Evolutionary conservation across 2,329 filamentous ascomycete species (phyloP).

Genomic region (Fusarium annulatum): DNA sequence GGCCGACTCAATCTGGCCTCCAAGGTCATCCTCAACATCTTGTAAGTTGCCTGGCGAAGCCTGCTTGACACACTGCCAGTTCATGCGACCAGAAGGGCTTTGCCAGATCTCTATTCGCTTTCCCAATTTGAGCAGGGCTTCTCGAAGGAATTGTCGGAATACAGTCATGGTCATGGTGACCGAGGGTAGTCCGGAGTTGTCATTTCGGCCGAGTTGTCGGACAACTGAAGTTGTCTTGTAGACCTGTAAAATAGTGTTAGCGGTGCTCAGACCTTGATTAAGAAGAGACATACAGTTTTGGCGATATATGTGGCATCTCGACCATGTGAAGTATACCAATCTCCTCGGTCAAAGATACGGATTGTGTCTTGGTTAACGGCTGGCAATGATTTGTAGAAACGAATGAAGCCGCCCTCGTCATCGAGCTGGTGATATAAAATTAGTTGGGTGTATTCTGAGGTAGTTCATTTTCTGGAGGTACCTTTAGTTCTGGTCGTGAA

Average conservation of each 20-base stretch:
- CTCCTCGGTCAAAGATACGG: slow-evolving; percentile 91
- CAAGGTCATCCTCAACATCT: slow-evolving; percentile 95
- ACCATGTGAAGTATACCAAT: slow-evolving; percentile 96
- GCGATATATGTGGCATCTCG: slow-evolving; percentile 87
- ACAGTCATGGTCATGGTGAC: slow-evolving; percentile 97
- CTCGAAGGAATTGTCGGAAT: slow-evolving; percentile 93
- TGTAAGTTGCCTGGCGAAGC: slow-evolving; percentile 96
- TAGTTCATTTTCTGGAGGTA: slow-evolving; percentile 44
- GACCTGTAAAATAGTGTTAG: slow-evolving; percentile 63
- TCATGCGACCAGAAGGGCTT: slow-evolving; percentile 79
- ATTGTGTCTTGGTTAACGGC: slow-evolving; percentile 77
- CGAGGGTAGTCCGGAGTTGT: slow-evolving; percentile 86
- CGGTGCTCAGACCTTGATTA: neutral
- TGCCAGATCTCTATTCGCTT: slow-evolving; percentile 94
- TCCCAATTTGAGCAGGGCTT: slow-evolving; percentile 90
- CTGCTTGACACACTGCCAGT: slow-evolving; percentile 92
- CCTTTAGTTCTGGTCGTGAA: slow-evolving; percentile 78
- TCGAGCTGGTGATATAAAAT: slow-evolving; percentile 73
- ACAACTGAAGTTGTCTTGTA: slow-evolving; percentile 99
- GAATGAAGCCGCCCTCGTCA: slow-evolving; percentile 96
- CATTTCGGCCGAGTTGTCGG: slow-evolving; percentile 85
- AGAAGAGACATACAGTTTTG: slow-evolving; percentile 65
- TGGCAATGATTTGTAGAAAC: slow-evolving; percentile 90
- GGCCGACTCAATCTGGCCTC: slow-evolving; percentile 84
- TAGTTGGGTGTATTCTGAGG: neutral